These are phyloP conservation scores for Spencermartinsiella europaea DNA, from an alignment of 805 yeast genomes.

Conservation along the genomic window DNA sequence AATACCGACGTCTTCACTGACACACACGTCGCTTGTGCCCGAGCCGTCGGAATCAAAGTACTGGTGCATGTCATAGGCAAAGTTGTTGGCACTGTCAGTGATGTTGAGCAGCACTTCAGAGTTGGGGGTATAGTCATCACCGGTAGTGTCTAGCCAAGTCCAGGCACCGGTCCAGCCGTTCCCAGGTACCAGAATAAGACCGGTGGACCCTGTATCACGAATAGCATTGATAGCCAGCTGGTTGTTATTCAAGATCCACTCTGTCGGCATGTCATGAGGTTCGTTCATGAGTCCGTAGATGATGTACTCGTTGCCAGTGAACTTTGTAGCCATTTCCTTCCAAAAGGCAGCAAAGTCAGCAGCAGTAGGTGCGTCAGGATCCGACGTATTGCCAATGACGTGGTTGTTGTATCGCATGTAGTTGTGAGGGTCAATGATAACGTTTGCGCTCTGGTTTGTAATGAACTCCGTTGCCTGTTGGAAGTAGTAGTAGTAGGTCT, in stretches of 20 bases:
- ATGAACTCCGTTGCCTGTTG: background rate
- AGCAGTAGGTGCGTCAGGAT: background rate
- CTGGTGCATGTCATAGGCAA: slow-evolving; percentile 3
- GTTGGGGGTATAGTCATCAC: background rate
- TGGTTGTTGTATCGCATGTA: slow-evolving; percentile 4
- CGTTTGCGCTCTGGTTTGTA: background rate
- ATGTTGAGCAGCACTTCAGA: background rate
- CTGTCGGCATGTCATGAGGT: background rate
- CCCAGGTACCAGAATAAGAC: background rate
- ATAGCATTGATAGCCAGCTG: slow-evolving; percentile 1
- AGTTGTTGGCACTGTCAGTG: background rate
- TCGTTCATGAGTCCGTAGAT: slow-evolving; percentile 1
- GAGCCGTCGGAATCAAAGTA: slow-evolving; percentile 3
- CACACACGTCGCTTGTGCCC: background rate
- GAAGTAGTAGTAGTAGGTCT: background rate
- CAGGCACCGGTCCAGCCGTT: slow-evolving; percentile 2
- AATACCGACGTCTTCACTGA: background rate
- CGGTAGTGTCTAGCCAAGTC: background rate
- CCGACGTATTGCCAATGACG: background rate
- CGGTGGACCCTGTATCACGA: background rate
- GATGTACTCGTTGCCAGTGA: background rate
- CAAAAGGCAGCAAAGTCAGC: background rate
- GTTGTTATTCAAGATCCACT: background rate
- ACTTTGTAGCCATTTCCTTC: slow-evolving; percentile 9
- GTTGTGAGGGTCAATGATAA: slow-evolving; percentile 5